phyloP scores from a whole-genome alignment of 106 monocot genomes.

The Amphibolis antarctica region DNA sequence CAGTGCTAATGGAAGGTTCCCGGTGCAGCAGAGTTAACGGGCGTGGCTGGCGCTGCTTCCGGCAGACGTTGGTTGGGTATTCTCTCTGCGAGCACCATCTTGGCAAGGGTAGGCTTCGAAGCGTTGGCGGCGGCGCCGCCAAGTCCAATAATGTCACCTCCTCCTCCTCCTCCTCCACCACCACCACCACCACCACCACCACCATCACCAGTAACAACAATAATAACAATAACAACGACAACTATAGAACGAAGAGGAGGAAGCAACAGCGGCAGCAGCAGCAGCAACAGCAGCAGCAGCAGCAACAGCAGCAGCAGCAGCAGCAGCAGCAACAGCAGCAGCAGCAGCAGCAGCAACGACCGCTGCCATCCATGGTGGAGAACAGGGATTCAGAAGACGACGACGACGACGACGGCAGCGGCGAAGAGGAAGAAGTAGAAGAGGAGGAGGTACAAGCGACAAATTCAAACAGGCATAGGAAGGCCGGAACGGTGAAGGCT shows the following conservation, averaged over 20 bases:
- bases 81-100: constrained; percentile 91
- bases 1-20: constrained; percentile 65
- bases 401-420: no score
- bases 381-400: no score
- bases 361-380: no score
- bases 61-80: constrained; percentile 72
- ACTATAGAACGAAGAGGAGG: no score
- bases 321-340: no score
- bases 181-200: not conserved
- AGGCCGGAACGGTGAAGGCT: constrained; percentile 54
- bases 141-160: constrained; percentile 17
- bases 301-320: no score
- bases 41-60: constrained; percentile 79
- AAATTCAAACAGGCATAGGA: constrained; percentile 25
- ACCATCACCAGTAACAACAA: not conserved
- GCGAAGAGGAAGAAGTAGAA: no score
- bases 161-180: no score
- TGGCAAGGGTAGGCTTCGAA: constrained; percentile 70
- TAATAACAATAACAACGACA: no score
- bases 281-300: no score
- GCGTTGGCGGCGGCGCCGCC: constrained; percentile 34
- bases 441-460: no score
- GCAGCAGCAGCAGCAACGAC: no score
- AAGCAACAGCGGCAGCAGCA: not conserved
- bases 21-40: constrained; percentile 93